These are phyloP conservation scores for Vigna nakashimae DNA, from an alignment of 306 rosid genomes.

Conservation along the genomic window DNA sequence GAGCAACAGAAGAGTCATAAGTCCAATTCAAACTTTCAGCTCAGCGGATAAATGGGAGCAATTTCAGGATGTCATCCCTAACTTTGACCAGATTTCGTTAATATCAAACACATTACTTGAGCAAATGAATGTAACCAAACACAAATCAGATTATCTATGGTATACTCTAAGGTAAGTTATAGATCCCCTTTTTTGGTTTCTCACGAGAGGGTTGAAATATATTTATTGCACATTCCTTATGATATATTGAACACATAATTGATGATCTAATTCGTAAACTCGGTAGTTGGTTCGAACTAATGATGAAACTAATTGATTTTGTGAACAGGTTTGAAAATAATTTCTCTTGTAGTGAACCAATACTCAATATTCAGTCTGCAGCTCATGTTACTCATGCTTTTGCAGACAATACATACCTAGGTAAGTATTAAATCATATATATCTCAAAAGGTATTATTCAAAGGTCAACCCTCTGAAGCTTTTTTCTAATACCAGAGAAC, in stretches of 20 bases:
- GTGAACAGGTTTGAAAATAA: slow-evolving; percentile 60
- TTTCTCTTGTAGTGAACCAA: slow-evolving; percentile 53
- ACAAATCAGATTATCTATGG: slow-evolving; percentile 72
- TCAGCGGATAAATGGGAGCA: slow-evolving; percentile 57
- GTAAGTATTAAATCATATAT: slow-evolving; percentile 36
- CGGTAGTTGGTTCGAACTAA: neutral
- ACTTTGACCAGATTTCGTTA: slow-evolving; percentile 47
- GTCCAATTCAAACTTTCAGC: slow-evolving; percentile 43
- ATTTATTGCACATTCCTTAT: no score
- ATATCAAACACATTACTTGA: slow-evolving; percentile 60
- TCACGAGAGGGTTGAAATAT: slow-evolving; percentile 7
- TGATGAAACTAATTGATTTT: slow-evolving; percentile 5
- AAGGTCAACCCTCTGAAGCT: no score
- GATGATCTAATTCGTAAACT: no score
- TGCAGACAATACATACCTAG: slow-evolving; percentile 47
- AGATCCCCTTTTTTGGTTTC: slow-evolving; percentile 1
- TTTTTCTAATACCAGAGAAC: no score
- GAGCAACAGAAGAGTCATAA: slow-evolving; percentile 48
- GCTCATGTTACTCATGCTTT: slow-evolving; percentile 67
- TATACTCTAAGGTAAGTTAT: slow-evolving; percentile 55
- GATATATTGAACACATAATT: no score
- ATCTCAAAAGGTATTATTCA: no score
- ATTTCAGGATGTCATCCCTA: slow-evolving; percentile 51
- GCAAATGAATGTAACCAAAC: slow-evolving; percentile 70
- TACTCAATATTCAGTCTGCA: slow-evolving; percentile 52